Evolutionary conservation across 208 protist species (phyloP), one percentile per base, ranked within the genome.

Genomic region (Vickermania ingenoplastis): DNA sequence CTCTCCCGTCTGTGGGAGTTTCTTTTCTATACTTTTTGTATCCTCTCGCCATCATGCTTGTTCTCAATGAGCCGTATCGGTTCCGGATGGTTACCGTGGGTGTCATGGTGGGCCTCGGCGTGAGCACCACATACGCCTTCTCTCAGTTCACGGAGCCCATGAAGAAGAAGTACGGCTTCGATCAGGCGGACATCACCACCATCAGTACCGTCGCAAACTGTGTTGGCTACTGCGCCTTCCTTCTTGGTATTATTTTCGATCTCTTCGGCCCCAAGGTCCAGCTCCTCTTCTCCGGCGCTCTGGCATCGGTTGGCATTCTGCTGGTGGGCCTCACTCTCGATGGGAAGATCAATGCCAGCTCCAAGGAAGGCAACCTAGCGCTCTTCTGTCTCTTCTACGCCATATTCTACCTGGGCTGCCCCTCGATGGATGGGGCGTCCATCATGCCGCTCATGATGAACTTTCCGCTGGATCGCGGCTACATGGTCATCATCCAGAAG

Each of bases 391-490:
- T 88, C 28, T 88, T 82, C 61, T 76, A 78, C 41, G 77, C 67
- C 36, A 81, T 91, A 45, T 26, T 86, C 0, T 83, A 88, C 69
- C 59, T 86, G 28, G 80, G 75, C 24, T 81, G 70, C 53, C 73
- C 75, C 2, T 36, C 75, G 21, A 61, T 92, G 69, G 85, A 92
- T 65, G 76, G 74, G 29, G 61, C 61, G 21, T 74, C 73, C 31
- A 51, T 92, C 29, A 89, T 92, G 79, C 71, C 85, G 57, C 72
- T 89, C n/a, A 86, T 92, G 79, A 61, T 81, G 22, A 83, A 89
- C 72, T 92, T 89, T 56, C 85, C 85, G 11, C 55, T 84, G 28
- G 77, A 88, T 36, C 69, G 79, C 2, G 86, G 86, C 25, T 86
- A 77, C 62, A 73, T 89, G 53, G 77, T 92, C 25, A 74, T 88